These are phyloP conservation scores for Chrysoporthe deuterocubensis DNA, from an alignment of 2,329 filamentous ascomycete species.

Conservation along the genomic window DNA sequence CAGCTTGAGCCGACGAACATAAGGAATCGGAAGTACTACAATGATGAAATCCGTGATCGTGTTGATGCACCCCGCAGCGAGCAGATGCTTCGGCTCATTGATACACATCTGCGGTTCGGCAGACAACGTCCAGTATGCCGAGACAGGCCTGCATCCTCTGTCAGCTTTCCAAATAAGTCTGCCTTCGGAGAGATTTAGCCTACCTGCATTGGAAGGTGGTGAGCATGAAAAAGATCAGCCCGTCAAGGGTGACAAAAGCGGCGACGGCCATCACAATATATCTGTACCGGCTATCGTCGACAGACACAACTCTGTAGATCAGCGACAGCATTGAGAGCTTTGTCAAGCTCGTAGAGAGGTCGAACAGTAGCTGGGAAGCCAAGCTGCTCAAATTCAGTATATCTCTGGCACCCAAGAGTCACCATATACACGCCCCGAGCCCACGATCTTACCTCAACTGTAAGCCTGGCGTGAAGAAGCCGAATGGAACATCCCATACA, in stretches of 20 bases:
- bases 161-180: neutral
- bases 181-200: constrained; percentile 20
- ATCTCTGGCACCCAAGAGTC: neutral
- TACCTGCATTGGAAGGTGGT: constrained; percentile 45
- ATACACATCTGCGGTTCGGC: constrained; percentile 45
- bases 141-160: constrained; percentile 39
- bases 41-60: constrained; percentile 62
- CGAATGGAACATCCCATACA: constrained; percentile 39
- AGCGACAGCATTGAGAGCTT: constrained; percentile 48
- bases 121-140: constrained; percentile 44
- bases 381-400: constrained; percentile 32
- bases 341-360: constrained; percentile 42
- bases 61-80: constrained; percentile 61
- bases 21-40: constrained; percentile 55
- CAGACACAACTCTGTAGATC: constrained; percentile 42
- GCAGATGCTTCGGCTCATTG: constrained; percentile 54
- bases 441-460: constrained; percentile 34
- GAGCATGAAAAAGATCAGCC: constrained; percentile 42
- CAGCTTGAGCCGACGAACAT: constrained; percentile 50
- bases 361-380: constrained; percentile 42
- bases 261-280: constrained; percentile 38
- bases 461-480: constrained; percentile 33
- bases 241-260: constrained; percentile 37
- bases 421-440: neutral
- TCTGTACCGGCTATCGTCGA: constrained; percentile 38